phyloP scores from a whole-genome alignment of 2,329 filamentous ascomycete species.

The Fusarium buharicum region DNA sequence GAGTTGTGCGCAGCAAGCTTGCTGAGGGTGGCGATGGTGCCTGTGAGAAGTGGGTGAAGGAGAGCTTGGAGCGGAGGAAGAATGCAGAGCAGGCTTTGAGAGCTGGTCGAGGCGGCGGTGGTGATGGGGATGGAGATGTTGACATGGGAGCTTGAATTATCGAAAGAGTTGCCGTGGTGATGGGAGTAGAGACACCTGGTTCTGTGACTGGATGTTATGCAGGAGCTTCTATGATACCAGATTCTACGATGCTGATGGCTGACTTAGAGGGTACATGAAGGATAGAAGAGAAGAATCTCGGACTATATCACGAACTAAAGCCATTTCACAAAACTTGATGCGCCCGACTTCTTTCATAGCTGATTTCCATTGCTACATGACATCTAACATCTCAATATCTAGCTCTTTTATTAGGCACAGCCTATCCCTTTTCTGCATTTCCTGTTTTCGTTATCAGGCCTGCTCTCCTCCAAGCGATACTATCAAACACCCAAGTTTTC shows the following conservation, averaged over 20 bases:
- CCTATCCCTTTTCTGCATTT: neutral
- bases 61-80: conserved; percentile 68
- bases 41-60: conserved; percentile 79
- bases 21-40: conserved; percentile 69
- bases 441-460: neutral
- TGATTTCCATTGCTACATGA: conserved; percentile 28
- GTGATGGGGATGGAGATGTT: conserved; percentile 51
- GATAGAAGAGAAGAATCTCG: neutral
- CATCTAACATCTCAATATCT: conserved; percentile 23
- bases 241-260: conserved; percentile 1
- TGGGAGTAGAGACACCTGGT: conserved; percentile 19
- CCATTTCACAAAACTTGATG: neutral
- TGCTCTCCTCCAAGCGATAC: neutral
- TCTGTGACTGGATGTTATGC: conserved; percentile 4
- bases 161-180: conserved; percentile 7
- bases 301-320: neutral
- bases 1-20: conserved; percentile 80
- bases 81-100: conserved; percentile 50
- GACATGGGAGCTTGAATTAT: conserved; percentile 52
- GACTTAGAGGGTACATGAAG: neutral
- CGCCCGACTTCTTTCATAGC: conserved; percentile 8
- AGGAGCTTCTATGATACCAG: conserved; percentile 20
- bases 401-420: neutral
- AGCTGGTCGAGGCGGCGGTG: conserved; percentile 48
- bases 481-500: neutral